These are phyloP conservation scores for Albugo candida DNA, from an alignment of 352 stramenopile genomes.

Conservation along the genomic window DNA sequence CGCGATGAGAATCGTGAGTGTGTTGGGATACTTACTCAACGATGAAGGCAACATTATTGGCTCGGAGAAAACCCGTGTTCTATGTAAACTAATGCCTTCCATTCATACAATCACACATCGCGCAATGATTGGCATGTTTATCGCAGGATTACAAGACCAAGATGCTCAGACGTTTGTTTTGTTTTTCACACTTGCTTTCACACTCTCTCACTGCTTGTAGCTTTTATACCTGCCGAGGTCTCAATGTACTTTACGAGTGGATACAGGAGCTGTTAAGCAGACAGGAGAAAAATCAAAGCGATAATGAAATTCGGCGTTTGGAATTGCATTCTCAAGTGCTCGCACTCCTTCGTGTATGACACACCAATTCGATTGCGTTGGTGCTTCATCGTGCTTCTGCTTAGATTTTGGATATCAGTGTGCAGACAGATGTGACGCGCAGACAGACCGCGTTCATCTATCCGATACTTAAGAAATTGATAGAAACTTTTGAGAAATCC, in stretches of 20 bases:
- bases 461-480: slow-evolving; percentile 32
- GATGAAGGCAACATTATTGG: slow-evolving; percentile 57
- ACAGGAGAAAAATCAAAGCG: slow-evolving; percentile 17
- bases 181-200: background rate
- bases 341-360: slow-evolving; percentile 32
- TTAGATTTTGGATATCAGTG: slow-evolving; percentile 47
- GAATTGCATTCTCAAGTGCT: slow-evolving; percentile 67
- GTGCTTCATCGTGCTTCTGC: background rate
- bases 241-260: slow-evolving; percentile 58
- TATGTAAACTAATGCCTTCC: slow-evolving; percentile 69
- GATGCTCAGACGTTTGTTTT: slow-evolving; percentile 45
- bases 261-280: slow-evolving; percentile 17
- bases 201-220: slow-evolving; percentile 8
- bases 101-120: slow-evolving; percentile 64
- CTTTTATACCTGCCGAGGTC: slow-evolving; percentile 50
- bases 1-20: slow-evolving; percentile 64
- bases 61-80: slow-evolving; percentile 46
- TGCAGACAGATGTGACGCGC: slow-evolving; percentile 36
- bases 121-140: slow-evolving; percentile 53
- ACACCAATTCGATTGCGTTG: background rate
- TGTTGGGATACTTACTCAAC: slow-evolving; percentile 66
- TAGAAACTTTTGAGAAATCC: slow-evolving; percentile 40
- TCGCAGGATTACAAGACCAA: slow-evolving; percentile 40
- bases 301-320: slow-evolving; percentile 38
- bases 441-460: slow-evolving; percentile 51